phyloP scores from a whole-genome alignment of 2,329 filamentous ascomycete genomes.

The Graphium sp. region DNA sequence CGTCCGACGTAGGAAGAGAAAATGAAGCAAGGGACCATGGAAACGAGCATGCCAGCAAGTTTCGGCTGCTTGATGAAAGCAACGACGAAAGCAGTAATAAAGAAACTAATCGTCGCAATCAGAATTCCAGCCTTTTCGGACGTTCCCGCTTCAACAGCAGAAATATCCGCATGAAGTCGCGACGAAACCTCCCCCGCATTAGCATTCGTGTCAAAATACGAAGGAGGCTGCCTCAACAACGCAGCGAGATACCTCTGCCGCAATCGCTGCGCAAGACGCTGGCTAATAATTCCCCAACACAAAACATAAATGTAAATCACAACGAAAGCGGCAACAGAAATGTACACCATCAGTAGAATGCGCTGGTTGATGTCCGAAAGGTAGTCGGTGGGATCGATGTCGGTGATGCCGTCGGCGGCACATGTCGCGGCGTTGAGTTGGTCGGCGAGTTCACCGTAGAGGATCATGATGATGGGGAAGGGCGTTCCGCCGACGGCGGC shows the following conservation, averaged over 20 bases:
- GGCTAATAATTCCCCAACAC: conserved; percentile 40
- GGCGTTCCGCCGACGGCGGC: conserved; percentile 33
- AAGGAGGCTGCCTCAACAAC: conserved; percentile 36
- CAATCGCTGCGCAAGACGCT: conserved; percentile 37
- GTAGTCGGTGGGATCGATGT: conserved; percentile 8
- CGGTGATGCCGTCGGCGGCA: conserved; percentile 10
- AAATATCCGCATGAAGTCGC: conserved; percentile 39
- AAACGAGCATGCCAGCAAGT: conserved; percentile 40
- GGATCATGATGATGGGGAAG: conserved; percentile 35
- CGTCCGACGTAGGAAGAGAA: conserved; percentile 34
- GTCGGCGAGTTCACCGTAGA: conserved; percentile 38
- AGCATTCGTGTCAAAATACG: conserved; percentile 38
- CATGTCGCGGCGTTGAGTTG: conserved; percentile 32
- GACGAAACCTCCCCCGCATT: conserved; percentile 35
- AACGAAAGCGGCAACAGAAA: conserved; percentile 40
- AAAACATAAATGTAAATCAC: conserved; percentile 40
- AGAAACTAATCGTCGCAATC: conserved; percentile 38
- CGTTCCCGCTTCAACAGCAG: conserved; percentile 41
- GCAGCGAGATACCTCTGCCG: conserved; percentile 36
- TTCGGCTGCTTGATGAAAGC: conserved; percentile 41
- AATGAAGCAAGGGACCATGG: conserved; percentile 36
- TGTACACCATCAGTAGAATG: conserved; percentile 38
- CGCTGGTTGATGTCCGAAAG: conserved; percentile 24
- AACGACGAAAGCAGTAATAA: conserved; percentile 42
- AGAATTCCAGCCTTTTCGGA: conserved; percentile 47